These are phyloP conservation scores for Hymenoscyphus scutula DNA, from an alignment of 2,329 filamentous ascomycete species.

Conservation along the genomic window DNA sequence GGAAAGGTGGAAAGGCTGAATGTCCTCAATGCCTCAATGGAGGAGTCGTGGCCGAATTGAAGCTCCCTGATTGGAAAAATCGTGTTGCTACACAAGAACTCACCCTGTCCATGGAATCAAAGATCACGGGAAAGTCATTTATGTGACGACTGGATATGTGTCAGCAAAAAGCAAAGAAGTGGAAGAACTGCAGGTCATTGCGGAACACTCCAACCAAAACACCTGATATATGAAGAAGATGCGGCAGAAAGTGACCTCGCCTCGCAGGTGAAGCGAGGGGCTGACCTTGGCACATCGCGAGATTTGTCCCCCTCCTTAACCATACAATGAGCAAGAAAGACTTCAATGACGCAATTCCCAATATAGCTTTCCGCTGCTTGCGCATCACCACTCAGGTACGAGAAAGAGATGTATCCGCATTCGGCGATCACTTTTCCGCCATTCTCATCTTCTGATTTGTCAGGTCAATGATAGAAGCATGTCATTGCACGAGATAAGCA, in stretches of 20 bases:
- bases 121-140: not conserved
- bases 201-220: not conserved
- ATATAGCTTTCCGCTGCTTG: conserved; percentile 2
- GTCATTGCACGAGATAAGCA: conserved; percentile 20
- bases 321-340: not conserved
- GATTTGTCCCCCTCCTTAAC: not conserved
- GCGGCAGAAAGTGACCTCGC: not conserved
- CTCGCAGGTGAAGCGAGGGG: conserved; percentile 11
- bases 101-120: not conserved
- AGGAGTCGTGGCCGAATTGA: conserved; percentile 10
- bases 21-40: too few species aligned
- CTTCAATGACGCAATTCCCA: conserved; percentile 13
- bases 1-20: not conserved
- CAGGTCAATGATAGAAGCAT: conserved; percentile 1
- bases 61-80: conserved; percentile 6
- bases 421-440: not conserved
- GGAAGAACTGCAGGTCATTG: too few species aligned
- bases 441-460: not conserved
- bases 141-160: conserved; percentile 21
- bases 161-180: conserved; percentile 10
- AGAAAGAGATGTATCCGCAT: not conserved
- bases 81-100: not conserved
- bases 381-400: conserved; percentile 13
- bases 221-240: not conserved
- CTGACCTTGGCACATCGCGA: not conserved